Base-by-base conservation (phyloP, 495 filamentous ascomycete species). In the Hypoxylon fuscum region DNA sequence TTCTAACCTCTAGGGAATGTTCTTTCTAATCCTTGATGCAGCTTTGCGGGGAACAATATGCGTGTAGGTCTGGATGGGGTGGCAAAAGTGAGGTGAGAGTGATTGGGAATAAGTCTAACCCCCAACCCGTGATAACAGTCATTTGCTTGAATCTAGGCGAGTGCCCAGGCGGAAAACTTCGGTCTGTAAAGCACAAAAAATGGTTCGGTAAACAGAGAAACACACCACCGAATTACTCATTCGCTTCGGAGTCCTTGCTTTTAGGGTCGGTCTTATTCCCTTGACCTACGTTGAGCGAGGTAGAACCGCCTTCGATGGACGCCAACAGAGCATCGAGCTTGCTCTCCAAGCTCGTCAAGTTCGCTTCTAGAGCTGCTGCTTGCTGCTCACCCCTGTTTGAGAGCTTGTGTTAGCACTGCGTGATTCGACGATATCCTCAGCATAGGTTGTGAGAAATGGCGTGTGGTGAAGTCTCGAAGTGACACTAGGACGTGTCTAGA, bases 311-410 rank as follows among this genome's bases (percentile, higher is more conserved):
- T 54, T 77, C 74, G 37, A 80, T 55, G 25, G 69, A 73, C 34
- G 81, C 79, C 17, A 86, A 69, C 5, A 86, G 56, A 43, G 73
- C 77, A 51, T 86, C 83, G 32, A 86, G 77, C 64, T 80, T 85
- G 58, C 64, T 76, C 68, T 86, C 83, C 17, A 86, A 62, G 29
- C 41, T 78, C 6, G 76, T 75, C 52, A 86, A 66, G 48, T 77
- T 77, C n/a, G 77, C 72, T 66, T 86, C 83, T n/a, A 86, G 71
- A 48, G 75, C 76, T 9, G 77, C 62, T 21, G 83, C 83, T 15
- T 83, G 78, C 61, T 78, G 76, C 57, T 86, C 83, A 57, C 83
- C 83, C 69, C 83, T 85, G 52, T 69, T 51, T 48, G 8, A 34
- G 25, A 32, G 18, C 34, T 58, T 32, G 32, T 2, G 48, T 66